These are phyloP conservation scores for Ceratocystis eucalypticola DNA, from an alignment of 2,329 filamentous ascomycete genomes.

Conservation along the genomic window DNA sequence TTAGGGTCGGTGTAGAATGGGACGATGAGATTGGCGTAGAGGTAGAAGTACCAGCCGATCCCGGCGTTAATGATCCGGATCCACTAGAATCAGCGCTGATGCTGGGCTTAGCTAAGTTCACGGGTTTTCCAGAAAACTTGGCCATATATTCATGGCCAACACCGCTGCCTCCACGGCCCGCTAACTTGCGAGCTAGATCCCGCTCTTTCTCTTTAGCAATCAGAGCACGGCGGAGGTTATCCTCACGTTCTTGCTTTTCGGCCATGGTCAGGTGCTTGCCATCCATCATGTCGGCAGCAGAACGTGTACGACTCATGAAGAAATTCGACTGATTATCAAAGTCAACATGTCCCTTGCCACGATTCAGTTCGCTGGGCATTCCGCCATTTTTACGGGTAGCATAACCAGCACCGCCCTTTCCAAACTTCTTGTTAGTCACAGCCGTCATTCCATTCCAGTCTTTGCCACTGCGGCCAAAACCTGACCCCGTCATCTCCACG, in stretches of 20 bases:
- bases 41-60: not conserved
- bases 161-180: constrained; percentile 44
- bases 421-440: constrained; percentile 29
- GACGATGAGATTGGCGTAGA: constrained; percentile 24
- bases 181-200: constrained; percentile 56
- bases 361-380: constrained; percentile 11
- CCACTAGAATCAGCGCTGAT: not conserved
- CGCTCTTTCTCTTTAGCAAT: constrained; percentile 57
- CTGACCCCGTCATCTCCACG: constrained; percentile 67
- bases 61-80: not conserved
- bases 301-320: constrained; percentile 39
- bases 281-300: constrained; percentile 51
- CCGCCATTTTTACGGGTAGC: not conserved
- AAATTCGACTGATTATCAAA: constrained; percentile 43
- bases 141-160: constrained; percentile 60
- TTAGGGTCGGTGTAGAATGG: constrained; percentile 31
- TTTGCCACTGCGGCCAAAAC: constrained; percentile 28
- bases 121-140: constrained; percentile 3
- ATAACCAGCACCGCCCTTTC: constrained; percentile 29
- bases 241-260: constrained; percentile 48
- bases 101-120: not conserved
- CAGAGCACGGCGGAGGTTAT: constrained; percentile 51
- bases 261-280: constrained; percentile 32
- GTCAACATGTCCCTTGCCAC: constrained; percentile 37
- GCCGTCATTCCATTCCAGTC: constrained; percentile 24